These are phyloP conservation scores for Keithomyces neogunnii DNA, from an alignment of 2,329 filamentous ascomycete genomes.

Conservation along the genomic window DNA sequence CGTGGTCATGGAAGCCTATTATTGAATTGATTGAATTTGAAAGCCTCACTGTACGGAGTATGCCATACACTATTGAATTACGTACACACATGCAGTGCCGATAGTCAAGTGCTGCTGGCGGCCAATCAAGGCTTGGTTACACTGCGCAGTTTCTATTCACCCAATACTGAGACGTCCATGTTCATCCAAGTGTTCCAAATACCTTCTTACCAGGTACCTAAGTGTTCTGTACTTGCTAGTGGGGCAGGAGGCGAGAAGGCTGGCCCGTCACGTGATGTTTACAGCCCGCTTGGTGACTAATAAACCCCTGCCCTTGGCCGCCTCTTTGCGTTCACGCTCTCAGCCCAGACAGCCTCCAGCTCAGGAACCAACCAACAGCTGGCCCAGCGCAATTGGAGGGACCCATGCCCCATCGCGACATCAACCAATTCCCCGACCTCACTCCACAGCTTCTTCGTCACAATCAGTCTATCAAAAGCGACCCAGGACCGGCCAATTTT, in stretches of 20 bases:
- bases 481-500: constrained; percentile 9
- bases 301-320: neutral
- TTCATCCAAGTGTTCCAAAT: too few species aligned
- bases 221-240: neutral
- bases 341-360: too few species aligned
- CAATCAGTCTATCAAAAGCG: constrained; percentile 5
- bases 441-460: constrained; percentile 11
- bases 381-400: constrained; percentile 1
- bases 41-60: too few species aligned
- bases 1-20: too few species aligned
- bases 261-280: neutral
- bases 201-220: too few species aligned
- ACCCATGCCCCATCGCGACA: constrained; percentile 7
- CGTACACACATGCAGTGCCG: too few species aligned
- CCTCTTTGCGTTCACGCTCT: neutral
- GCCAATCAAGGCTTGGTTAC: too few species aligned
- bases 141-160: too few species aligned
- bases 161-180: too few species aligned
- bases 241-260: neutral
- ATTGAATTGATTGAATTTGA: too few species aligned
- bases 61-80: too few species aligned
- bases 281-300: constrained; percentile 1
- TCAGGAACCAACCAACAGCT: neutral
- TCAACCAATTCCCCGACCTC: constrained; percentile 9
- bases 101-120: too few species aligned